These are phyloP conservation scores for Stentor coeruleus DNA, from an alignment of 73 alveolate species.

Conservation along the genomic window DNA sequence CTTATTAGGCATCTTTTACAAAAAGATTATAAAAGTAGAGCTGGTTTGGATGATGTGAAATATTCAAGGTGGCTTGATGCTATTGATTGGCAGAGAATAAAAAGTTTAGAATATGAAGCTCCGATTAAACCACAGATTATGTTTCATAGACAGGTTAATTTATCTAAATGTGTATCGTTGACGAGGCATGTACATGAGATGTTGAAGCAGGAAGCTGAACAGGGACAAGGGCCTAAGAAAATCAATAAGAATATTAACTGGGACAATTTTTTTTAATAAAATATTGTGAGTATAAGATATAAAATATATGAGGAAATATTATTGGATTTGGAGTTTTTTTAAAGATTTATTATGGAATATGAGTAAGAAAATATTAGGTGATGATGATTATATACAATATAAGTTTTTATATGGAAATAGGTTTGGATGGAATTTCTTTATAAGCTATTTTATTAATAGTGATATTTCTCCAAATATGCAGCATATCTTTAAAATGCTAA, in stretches of 20 bases:
- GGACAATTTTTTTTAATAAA: neutral
- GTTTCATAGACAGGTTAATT: too few species aligned
- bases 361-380: too few species aligned
- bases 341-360: too few species aligned
- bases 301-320: too few species aligned
- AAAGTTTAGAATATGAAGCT: neutral
- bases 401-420: too few species aligned
- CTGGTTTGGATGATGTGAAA: neutral
- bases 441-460: too few species aligned
- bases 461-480: too few species aligned
- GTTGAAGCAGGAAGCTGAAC: neutral
- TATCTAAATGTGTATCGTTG: neutral
- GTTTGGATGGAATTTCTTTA: too few species aligned
- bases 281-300: neutral
- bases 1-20: neutral
- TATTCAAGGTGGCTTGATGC: constrained; percentile 9
- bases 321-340: too few species aligned
- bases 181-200: neutral
- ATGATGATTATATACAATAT: too few species aligned
- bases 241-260: neutral
- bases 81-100: neutral
- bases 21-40: neutral
- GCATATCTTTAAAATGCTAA: too few species aligned
- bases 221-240: neutral
- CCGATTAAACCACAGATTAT: neutral